Evolutionary conservation across 2,329 filamentous ascomycete genomes (phyloP).

Genomic region (Xylaria sp.): DNA sequence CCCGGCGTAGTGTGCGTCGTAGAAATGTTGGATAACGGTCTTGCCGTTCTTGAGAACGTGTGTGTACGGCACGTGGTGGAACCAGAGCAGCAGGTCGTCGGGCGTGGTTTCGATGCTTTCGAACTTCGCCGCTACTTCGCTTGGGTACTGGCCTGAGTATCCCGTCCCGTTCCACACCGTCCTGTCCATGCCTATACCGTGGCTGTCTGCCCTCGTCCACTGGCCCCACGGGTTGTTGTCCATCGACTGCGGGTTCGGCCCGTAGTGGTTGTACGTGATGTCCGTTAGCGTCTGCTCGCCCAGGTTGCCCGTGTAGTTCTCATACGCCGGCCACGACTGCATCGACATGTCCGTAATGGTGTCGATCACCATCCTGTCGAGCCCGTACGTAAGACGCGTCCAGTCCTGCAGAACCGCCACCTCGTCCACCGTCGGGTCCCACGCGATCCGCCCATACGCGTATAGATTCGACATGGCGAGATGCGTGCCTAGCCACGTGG

Average conservation of each 20-base stretch:
- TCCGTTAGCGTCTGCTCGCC: constrained; percentile 77
- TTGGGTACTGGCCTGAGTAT: constrained; percentile 73
- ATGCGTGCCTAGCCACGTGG: constrained; percentile 76
- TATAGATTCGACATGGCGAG: constrained; percentile 78
- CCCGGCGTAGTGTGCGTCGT: constrained; percentile 64
- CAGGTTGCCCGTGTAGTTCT: constrained; percentile 76
- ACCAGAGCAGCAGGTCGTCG: constrained; percentile 76
- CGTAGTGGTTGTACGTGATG: constrained; percentile 74
- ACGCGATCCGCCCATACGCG: constrained; percentile 74
- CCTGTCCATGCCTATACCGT: constrained; percentile 76
- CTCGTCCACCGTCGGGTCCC: constrained; percentile 66
- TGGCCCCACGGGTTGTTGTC: constrained; percentile 77
- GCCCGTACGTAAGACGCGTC: constrained; percentile 74
- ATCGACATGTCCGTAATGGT: constrained; percentile 72
- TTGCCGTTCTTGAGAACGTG: constrained; percentile 71
- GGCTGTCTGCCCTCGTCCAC: constrained; percentile 73
- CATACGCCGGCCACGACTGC: constrained; percentile 76
- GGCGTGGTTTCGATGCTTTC: constrained; percentile 72
- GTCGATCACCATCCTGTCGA: constrained; percentile 64
- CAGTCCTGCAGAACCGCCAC: constrained; percentile 69
- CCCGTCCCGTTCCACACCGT: constrained; percentile 75
- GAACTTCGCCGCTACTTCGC: constrained; percentile 66
- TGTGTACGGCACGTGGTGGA: constrained; percentile 78
- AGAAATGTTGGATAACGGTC: constrained; percentile 70
- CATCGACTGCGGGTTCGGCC: constrained; percentile 71